A percentile compares a stretch with the other conserved stretches of the same genome.
phyloP scores from a whole-genome alignment of 345 rosid genomes.

The Limnanthes douglasii region DNA sequence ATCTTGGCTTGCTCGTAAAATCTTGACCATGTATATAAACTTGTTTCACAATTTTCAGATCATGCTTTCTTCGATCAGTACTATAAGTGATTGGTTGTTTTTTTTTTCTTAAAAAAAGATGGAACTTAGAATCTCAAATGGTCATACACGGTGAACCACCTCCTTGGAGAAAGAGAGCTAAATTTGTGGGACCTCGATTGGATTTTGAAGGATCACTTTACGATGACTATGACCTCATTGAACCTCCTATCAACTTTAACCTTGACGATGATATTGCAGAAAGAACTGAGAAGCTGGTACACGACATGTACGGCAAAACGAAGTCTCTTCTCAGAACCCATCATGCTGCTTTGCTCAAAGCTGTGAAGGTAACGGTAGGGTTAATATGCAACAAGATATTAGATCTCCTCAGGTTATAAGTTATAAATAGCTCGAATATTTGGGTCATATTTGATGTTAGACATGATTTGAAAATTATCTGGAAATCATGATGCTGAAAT shows the following conservation, averaged over 20 bases:
- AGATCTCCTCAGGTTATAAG: no score
- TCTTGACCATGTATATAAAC: constrained; percentile 55
- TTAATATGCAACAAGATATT: no score
- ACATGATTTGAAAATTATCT: no score
- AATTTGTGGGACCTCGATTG: constrained; percentile 77
- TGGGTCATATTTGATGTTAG: no score
- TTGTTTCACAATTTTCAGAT: constrained; percentile 1
- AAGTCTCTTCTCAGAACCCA: constrained; percentile 50
- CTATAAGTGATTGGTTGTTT: constrained; percentile 5
- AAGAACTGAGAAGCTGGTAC: constrained; percentile 60
- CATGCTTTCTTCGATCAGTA: background rate
- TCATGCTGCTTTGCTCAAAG: constrained; percentile 72
- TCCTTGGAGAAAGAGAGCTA: constrained; percentile 63
- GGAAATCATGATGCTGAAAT: no score
- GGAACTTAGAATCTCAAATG: constrained; percentile 92
- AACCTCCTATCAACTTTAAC: constrained; percentile 73
- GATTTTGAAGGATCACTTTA: constrained; percentile 94
- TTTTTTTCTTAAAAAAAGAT: constrained; percentile 29
- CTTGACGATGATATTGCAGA: constrained; percentile 65
- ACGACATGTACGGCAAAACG: constrained; percentile 42
- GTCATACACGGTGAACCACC: constrained; percentile 90
- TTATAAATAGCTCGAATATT: no score
- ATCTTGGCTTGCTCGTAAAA: constrained; percentile 96
- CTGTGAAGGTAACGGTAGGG: constrained; percentile 61
- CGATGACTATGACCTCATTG: constrained; percentile 51